Evolutionary conservation across 1,284 basidiomycete genomes (phyloP).

Genomic region (Pholiota adiposa): DNA sequence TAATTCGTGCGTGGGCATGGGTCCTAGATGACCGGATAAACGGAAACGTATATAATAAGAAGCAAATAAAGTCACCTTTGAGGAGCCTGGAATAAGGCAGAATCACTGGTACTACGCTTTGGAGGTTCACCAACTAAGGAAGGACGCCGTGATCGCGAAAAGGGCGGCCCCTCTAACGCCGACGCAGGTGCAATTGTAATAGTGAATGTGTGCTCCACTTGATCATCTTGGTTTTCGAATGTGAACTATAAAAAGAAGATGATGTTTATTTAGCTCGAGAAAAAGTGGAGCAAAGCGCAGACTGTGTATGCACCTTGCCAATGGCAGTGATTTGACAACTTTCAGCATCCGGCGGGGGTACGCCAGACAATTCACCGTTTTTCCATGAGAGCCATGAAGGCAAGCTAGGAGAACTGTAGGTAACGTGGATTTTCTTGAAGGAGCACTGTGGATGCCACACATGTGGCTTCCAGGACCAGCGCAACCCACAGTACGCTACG

Average conservation of each 20-base stretch:
- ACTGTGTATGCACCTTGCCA: constrained; percentile 59
- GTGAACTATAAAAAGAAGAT: constrained; percentile 52
- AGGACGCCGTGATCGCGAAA: constrained; percentile 57
- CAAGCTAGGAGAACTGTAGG: constrained; percentile 79
- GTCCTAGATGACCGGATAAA: constrained; percentile 20
- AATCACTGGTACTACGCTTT: constrained; percentile 63
- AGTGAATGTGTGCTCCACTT: constrained; percentile 66
- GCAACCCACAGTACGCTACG: constrained; percentile 83
- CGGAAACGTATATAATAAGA: background rate
- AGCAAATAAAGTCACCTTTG: constrained; percentile 34
- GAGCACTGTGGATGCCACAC: constrained; percentile 97
- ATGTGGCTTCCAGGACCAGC: constrained; percentile 91
- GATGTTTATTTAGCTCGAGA: constrained; percentile 14
- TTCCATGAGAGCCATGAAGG: constrained; percentile 92
- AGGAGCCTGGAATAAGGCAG: constrained; percentile 44
- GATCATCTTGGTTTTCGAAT: constrained; percentile 74
- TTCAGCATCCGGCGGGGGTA: constrained; percentile 72
- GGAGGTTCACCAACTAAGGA: constrained; percentile 66
- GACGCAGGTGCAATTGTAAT: constrained; percentile 75
- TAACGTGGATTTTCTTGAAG: constrained; percentile 78
- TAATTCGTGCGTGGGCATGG: constrained; percentile 32
- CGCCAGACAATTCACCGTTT: constrained; percentile 75
- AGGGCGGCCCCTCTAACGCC: constrained; percentile 62
- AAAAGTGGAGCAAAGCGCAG: constrained; percentile 2
- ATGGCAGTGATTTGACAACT: constrained; percentile 73